These are phyloP conservation scores for Glebionis coronaria DNA, from an alignment of 129 eudicot species.

Conservation along the genomic window DNA sequence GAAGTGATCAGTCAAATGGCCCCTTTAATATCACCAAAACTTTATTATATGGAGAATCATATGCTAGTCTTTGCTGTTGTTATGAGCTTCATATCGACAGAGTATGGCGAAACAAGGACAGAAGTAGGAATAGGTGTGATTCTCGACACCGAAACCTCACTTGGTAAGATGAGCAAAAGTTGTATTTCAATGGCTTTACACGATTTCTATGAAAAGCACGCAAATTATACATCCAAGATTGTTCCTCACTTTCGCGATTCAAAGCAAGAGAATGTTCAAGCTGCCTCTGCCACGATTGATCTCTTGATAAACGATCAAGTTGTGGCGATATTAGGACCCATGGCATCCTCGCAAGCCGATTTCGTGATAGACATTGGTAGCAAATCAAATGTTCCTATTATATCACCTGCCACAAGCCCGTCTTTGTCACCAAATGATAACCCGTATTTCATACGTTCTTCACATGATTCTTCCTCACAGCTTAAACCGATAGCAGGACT, in stretches of 20 bases:
- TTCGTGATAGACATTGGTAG: constrained; percentile 4
- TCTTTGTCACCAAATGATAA: neutral
- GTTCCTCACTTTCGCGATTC: constrained; percentile 1
- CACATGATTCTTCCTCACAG: neutral
- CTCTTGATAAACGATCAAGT: constrained; percentile 2
- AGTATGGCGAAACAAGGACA: neutral
- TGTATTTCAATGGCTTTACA: constrained; percentile 3
- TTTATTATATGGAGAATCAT: neutral
- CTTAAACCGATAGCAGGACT: constrained; percentile 1
- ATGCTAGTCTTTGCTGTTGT: neutral
- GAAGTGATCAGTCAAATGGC: too few relatives aligned
- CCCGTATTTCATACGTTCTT: neutral
- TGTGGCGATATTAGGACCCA: constrained; percentile 2
- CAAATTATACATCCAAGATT: neutral
- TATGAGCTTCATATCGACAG: neutral
- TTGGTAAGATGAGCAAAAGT: neutral
- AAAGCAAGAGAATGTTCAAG: neutral
- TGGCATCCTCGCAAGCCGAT: constrained; percentile 6
- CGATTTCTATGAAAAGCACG: neutral
- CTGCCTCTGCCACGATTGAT: neutral
- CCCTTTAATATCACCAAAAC: too few relatives aligned
- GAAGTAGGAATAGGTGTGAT: constrained; percentile 1
- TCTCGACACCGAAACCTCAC: neutral
- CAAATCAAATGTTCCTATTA: neutral
- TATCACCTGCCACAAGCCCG: constrained; percentile 11